Evolutionary conservation across 2,329 filamentous ascomycete species (phyloP).

Genomic region (Zasmidium cellare): DNA sequence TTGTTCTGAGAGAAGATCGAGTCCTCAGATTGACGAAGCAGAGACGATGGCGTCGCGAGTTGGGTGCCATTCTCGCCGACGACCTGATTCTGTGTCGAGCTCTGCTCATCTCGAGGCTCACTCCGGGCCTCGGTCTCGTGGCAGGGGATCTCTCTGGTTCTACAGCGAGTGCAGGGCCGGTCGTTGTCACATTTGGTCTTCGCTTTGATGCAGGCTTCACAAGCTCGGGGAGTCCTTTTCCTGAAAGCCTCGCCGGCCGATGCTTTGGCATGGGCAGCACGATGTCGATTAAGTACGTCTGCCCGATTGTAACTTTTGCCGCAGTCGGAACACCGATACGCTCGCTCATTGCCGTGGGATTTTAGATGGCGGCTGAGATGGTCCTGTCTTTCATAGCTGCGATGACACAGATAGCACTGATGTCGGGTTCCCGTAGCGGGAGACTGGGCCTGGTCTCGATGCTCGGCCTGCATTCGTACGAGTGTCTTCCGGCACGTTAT

Average conservation of each 20-base stretch:
- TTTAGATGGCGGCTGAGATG: conserved; percentile 29
- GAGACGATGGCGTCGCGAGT: conserved; percentile 10
- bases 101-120: conserved; percentile 4
- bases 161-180: conserved; percentile 29
- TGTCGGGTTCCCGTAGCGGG: conserved; percentile 16
- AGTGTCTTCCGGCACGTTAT: background rate
- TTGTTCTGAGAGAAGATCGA: background rate
- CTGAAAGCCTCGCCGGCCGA: conserved; percentile 22
- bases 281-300: conserved; percentile 30
- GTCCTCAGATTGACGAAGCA: conserved; percentile 1
- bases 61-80: background rate
- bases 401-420: conserved; percentile 25
- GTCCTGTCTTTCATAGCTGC: conserved; percentile 28
- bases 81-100: background rate
- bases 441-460: background rate
- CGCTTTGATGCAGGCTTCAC: conserved; percentile 26
- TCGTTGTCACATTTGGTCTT: conserved; percentile 31
- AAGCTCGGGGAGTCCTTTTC: conserved; percentile 26
- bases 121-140: conserved; percentile 24
- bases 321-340: conserved; percentile 25
- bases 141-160: conserved; percentile 21
- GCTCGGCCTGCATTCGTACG: conserved; percentile 7
- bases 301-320: conserved; percentile 32
- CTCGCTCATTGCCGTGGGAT: conserved; percentile 29
- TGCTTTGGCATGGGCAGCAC: conserved; percentile 24